A percentile compares a stretch with the other conserved stretches of the same genome.
Evolutionary conservation across 495 filamentous ascomycete genomes (phyloP).

Genomic region (Neurospora cerealis): DNA sequence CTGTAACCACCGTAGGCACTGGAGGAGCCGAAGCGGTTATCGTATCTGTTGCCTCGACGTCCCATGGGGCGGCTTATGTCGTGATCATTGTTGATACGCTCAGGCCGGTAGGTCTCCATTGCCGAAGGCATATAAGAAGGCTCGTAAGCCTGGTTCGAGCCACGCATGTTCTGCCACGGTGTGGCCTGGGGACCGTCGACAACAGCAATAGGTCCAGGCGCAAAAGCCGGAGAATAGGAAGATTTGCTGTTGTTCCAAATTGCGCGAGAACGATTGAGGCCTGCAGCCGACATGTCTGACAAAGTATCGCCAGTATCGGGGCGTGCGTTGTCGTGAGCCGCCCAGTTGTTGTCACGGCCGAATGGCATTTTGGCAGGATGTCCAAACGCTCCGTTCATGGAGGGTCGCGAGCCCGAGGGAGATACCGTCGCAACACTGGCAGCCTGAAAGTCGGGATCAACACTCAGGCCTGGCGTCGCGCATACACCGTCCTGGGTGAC

Average conservation of each 20-base stretch:
- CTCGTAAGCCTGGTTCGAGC: slow-evolving; percentile 18
- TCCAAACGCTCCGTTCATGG: slow-evolving; percentile 36
- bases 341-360: slow-evolving; percentile 52
- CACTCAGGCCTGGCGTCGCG: slow-evolving; percentile 9
- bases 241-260: slow-evolving; percentile 48
- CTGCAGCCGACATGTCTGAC: slow-evolving; percentile 35
- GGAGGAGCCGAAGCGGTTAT: slow-evolving; percentile 28
- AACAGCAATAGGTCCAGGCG: slow-evolving; percentile 27
- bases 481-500: slow-evolving; percentile 32
- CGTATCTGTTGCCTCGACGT: slow-evolving; percentile 32
- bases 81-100: slow-evolving; percentile 36
- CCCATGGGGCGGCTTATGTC: slow-evolving; percentile 30
- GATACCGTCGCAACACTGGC: slow-evolving; percentile 6
- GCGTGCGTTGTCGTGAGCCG: slow-evolving; percentile 52
- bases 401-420: slow-evolving; percentile 13
- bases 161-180: slow-evolving; percentile 30
- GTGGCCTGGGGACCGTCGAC: slow-evolving; percentile 23
- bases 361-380: slow-evolving; percentile 39
- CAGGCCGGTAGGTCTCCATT: slow-evolving; percentile 31
- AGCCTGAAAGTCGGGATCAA: slow-evolving; percentile 21
- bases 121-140: slow-evolving; percentile 16
- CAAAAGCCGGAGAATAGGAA: slow-evolving; percentile 17
- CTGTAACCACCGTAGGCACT: slow-evolving; percentile 13
- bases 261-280: slow-evolving; percentile 49
- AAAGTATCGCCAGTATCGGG: slow-evolving; percentile 55